These are phyloP conservation scores for Pouteria campechiana DNA, from an alignment of 179 eudicot species.

Conservation along the genomic window DNA sequence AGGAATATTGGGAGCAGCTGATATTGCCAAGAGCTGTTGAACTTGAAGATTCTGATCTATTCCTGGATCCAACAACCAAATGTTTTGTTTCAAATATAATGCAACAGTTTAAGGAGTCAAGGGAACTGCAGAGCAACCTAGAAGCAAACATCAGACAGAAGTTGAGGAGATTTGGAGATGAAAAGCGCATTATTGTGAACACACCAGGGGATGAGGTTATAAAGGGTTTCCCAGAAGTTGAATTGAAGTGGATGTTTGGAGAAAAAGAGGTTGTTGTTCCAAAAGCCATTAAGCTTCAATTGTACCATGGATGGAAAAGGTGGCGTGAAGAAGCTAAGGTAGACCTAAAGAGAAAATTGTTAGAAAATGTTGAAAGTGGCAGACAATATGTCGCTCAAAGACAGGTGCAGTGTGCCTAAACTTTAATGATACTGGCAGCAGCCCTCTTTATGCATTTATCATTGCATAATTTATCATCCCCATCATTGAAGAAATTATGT, in stretches of 20 bases:
- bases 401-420: slow-evolving; percentile 41
- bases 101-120: slow-evolving; percentile 46
- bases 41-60: slow-evolving; percentile 36
- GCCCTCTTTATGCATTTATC: too few species aligned
- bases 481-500: too few species aligned
- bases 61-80: slow-evolving; percentile 31
- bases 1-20: slow-evolving; percentile 49
- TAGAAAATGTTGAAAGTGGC: slow-evolving; percentile 55
- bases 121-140: slow-evolving; percentile 48
- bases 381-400: slow-evolving; percentile 64
- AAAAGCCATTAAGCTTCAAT: slow-evolving; percentile 49
- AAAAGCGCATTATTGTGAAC: slow-evolving; percentile 38
- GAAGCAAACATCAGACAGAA: slow-evolving; percentile 49
- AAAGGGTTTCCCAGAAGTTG: slow-evolving; percentile 79
- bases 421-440: too few species aligned
- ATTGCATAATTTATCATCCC: too few species aligned
- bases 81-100: slow-evolving; percentile 44
- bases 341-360: slow-evolving; percentile 43
- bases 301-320: slow-evolving; percentile 82
- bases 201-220: slow-evolving; percentile 66
- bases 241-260: slow-evolving; percentile 86
- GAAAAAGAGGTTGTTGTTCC: slow-evolving; percentile 69
- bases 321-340: slow-evolving; percentile 85
- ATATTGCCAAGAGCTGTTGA: slow-evolving; percentile 52
- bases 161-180: slow-evolving; percentile 64